Conservation (phyloP, 1,139 yeast species). For the Eremothecium coryli region DNA sequence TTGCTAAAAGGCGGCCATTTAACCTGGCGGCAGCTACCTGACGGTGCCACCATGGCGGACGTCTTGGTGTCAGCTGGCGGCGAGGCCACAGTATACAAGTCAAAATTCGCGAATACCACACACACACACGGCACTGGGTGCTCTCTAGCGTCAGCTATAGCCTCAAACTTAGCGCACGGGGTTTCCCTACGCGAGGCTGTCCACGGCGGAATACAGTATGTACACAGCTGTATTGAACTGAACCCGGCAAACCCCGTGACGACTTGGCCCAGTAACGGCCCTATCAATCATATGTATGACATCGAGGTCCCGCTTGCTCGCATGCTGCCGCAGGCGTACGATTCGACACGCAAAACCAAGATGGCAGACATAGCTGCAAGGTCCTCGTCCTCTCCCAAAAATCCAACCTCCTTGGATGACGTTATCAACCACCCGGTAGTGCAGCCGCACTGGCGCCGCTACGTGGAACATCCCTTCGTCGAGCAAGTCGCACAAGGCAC, state of each 20-base stretch:
- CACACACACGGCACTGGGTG: conserved; percentile 91
- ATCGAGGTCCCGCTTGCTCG: conserved; percentile 36
- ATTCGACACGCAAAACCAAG: no score
- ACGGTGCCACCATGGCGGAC: conserved; percentile 40
- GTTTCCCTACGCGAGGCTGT: conserved; percentile 41
- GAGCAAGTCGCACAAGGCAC: neutral
- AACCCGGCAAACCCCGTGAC: conserved; percentile 34
- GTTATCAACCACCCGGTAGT: conserved; percentile 2
- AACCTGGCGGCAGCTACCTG: conserved; percentile 38
- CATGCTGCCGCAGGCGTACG: no score
- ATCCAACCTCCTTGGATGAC: conserved; percentile 46
- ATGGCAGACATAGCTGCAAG: conserved; percentile 21
- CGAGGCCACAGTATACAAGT: conserved; percentile 37
- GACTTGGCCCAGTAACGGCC: conserved; percentile 51
- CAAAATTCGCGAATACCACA: conserved; percentile 40
- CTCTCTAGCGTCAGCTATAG: conserved; percentile 72
- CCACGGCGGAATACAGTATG: conserved; percentile 50
- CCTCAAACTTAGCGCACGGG: conserved; percentile 62
- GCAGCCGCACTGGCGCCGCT: neutral
- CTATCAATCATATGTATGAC: conserved; percentile 51
- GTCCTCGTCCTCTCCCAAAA: conserved; percentile 40
- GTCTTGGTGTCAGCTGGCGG: conserved; percentile 42
- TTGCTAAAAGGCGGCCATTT: conserved; percentile 79
- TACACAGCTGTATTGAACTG: conserved; percentile 54
- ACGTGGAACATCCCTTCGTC: neutral